Base-by-base conservation (phyloP, 345 rosid genomes). In the Melaleuca alternifolia region DNA sequence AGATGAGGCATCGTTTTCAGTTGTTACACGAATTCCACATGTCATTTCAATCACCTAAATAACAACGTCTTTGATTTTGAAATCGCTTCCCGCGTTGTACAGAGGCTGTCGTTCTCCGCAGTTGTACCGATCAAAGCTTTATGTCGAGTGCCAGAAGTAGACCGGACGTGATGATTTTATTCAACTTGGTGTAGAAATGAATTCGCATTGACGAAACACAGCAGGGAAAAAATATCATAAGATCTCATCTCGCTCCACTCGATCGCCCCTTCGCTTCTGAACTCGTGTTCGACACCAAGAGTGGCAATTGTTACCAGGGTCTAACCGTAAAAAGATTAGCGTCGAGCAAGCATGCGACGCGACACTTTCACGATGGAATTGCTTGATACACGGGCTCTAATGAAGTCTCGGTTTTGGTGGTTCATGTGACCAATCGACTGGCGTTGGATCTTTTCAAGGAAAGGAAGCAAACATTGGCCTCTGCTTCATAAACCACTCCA, bases 1-100 rank as follows among this genome's bases (percentile, higher is more conserved):
- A 9, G 79, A 9, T 33, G 7, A 33, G 46, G 12, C 46, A 16
- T 65, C 79, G 16, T 65, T 65, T 33, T 65, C 79, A 33, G 79
- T 16, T 1, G 79, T 33, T 4, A 16, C 46, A 7, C 0, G 0
- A 1, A 65, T 65, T 8, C 5, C 15, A 23, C 77, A 1, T 2
- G 79, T 16, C 79, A 18, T 65, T 65, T 16, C 1, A 46, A 4
- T 65, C 10, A 8, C 6, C 33, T 65, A 33, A 65, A 5, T 65
- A 1, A 33, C 46, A 65, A 33, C 46, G 33, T 65, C 46, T 33
- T 65, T 16, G 46, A 16, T 33, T 65, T 65, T 16, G 79, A 65
- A 4, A 65, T 8, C 1, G 79, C 75, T 28, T 62, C 21, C 41
- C 13, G 75, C 41, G 30, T 28, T 14, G 7, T 4, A 3, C 2